Evolutionary conservation across 163 green algal genomes (phyloP), one percentile per base, ranked within the genome.

Genomic region (Scenedesmus sp.): DNA sequence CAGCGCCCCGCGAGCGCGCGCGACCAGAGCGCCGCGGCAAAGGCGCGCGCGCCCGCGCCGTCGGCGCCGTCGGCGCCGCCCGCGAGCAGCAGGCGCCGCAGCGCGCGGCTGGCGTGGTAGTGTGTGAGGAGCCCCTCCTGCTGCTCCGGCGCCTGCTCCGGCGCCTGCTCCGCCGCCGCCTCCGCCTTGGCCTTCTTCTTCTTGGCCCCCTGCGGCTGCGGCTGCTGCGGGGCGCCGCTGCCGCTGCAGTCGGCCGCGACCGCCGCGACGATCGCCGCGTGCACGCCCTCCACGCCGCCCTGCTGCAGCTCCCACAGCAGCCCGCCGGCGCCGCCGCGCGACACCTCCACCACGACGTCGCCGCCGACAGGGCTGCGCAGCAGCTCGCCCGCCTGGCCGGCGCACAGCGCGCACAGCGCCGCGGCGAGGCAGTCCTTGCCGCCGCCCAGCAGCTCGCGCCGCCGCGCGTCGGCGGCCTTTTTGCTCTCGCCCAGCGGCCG

Each of bases 291-390:
- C 20, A 81, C 71, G 0, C 73, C 81, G 36, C 20, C 42, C 24
- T 72, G 64, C 9, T 86, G 51, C n/a, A 86, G 58, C 51, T 84
- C 67, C 48, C 57, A 82, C 34, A 93, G 83, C 66, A 92, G 14
- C 47, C 83, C 88, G 44, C 69, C 81, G 33, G 78, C 81, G 13
- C 87, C 91, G 24, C 91, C 92, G 4, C 87, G 70, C 29, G 84
- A 88, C 17, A 91, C 87, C 81, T 97, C 92, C 0, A 91, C 85
- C 10, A 93, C 65, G 11, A 95, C 62, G 44, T 94, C 91, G 28
- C 74, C 84, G 20, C 77, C 88, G 6, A 83, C 60, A 14, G 84
- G 75, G 7, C 60, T 70, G 13, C 81, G 79, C 63, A 96, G 62
- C 67, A 95, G 82, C 42, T 79, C n/a, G 15, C 28, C 62, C 3